Evolutionary conservation across 1,284 basidiomycete species (phyloP), one percentile per base, ranked within the genome.

Genomic region (Sphaerobolus stellatus): DNA sequence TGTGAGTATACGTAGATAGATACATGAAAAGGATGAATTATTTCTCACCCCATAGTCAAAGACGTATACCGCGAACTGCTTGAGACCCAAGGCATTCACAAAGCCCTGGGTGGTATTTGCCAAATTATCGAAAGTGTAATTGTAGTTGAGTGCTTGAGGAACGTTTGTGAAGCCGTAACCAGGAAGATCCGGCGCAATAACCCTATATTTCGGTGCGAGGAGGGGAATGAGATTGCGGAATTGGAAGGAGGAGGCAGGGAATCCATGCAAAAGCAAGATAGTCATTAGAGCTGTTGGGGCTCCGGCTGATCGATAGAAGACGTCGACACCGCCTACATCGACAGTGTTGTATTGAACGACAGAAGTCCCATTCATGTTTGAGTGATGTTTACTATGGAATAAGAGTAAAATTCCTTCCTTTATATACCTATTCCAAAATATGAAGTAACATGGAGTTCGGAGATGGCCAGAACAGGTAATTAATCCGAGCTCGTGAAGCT

Each of bases 151-250:
- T 22, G 59, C 61, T 5, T 57, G 61, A 0, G 76, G 74, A 8
- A 73, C 69, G 27, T 58, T 65, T 6, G 79, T 80, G 62, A 76
- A 75, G 13, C 79, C 78, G 56, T 75, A 80, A 0, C 75, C 77
- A 1, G 78, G 77, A 5, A 79, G 63, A 59, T 81, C 79, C 29
- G 79, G 79, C 0, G 79, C 75, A 48, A 78, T 62, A 29, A 80
- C 71, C 30, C 69, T 71, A 66, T 77, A 77, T 45, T 72, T 67
- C 40, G 61, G 48, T 0, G 75, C 68, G 5, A 80, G 69, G 22
- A 64, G 63, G 0, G 73, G 71, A 54, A 80, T 76, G 48, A 81
- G 70, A 60, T 76, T 68, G 16, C 78, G 73, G 62, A 71, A 81
- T 57, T 79, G 76, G 63, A 70, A 70, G 6, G 75, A 77, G 0